These are phyloP conservation scores for Beauveria sp. DNA, from an alignment of 2,329 filamentous ascomycete species.

Conservation along the genomic window DNA sequence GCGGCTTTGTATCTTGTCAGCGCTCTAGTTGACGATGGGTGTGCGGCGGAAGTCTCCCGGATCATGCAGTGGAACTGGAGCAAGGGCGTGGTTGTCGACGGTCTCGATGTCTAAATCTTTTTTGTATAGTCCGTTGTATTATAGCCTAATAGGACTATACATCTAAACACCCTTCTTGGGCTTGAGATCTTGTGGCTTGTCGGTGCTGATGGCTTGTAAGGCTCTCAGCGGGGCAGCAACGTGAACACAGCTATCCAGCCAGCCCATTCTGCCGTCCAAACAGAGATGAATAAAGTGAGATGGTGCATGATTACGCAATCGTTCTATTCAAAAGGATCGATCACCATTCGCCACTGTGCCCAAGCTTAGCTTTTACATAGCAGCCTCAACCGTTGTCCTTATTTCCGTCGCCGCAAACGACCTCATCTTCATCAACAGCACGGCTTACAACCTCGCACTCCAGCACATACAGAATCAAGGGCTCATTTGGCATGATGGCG, in stretches of 20 bases:
- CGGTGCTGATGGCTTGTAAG: background rate
- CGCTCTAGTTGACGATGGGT: conserved; percentile 70
- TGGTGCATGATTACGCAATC: background rate
- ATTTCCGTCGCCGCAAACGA: background rate
- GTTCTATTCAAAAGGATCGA: background rate
- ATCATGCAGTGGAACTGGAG: conserved; percentile 77
- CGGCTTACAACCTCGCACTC: background rate
- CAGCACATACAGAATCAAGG: background rate
- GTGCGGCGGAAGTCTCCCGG: conserved; percentile 67
- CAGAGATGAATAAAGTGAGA: background rate
- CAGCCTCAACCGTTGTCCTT: background rate
- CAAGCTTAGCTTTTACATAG: background rate
- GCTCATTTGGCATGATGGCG: background rate
- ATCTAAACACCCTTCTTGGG: background rate
- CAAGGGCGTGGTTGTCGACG: conserved; percentile 78
- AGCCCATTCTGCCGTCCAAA: background rate
- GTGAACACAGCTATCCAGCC: background rate
- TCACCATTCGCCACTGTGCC: background rate
- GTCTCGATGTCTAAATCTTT: conserved; percentile 63
- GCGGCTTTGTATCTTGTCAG: conserved; percentile 78
- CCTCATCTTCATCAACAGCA: background rate
- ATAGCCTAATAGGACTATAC: conserved; percentile 12
- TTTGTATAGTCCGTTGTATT: conserved; percentile 8
- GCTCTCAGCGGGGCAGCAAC: no score
- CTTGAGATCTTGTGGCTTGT: conserved; percentile 5